These are phyloP conservation scores for Hericium alpestre DNA, from an alignment of 768 basidiomycete species.

Conservation along the genomic window DNA sequence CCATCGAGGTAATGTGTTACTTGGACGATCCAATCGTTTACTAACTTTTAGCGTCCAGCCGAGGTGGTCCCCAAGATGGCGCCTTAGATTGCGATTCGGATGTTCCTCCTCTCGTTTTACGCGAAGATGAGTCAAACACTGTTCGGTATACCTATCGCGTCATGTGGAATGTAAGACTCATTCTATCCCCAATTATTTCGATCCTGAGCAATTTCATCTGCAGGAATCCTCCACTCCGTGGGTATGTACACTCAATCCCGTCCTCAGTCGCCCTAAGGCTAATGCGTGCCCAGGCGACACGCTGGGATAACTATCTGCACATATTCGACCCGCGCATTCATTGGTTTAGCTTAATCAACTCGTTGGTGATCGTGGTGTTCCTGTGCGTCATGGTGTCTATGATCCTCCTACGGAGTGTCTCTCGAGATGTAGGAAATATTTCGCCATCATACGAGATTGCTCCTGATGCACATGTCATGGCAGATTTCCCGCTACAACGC, in stretches of 20 bases:
- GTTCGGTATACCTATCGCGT: conserved; percentile 84
- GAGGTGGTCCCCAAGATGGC: conserved; percentile 48
- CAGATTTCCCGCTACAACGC: conserved; percentile 91
- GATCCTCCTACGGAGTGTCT: conserved; percentile 77
- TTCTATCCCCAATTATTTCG: background rate
- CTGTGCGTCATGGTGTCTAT: conserved; percentile 89
- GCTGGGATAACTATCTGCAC: conserved; percentile 95
- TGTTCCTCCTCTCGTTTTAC: conserved; percentile 43
- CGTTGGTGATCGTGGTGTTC: conserved; percentile 83
- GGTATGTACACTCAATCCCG: conserved; percentile 29
- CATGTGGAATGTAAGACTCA: conserved; percentile 62
- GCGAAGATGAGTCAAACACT: conserved; percentile 46
- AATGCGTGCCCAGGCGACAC: conserved; percentile 51
- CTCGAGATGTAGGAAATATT: conserved; percentile 60
- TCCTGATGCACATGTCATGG: background rate
- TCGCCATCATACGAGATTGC: background rate
- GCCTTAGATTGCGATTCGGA: conserved; percentile 41
- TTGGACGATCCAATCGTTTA: background rate
- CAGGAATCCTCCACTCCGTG: conserved; percentile 82
- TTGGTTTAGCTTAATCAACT: conserved; percentile 93
- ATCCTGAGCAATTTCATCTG: background rate
- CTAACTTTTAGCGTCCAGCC: conserved; percentile 27
- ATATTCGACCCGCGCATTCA: conserved; percentile 91
- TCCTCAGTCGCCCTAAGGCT: background rate
- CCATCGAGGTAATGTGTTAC: conserved; percentile 30